A percentile compares a stretch with the other conserved stretches of the same genome.
Evolutionary conservation across 176 grass and related monocot genomes (phyloP).

Genomic region (Aegilops bicornis): DNA sequence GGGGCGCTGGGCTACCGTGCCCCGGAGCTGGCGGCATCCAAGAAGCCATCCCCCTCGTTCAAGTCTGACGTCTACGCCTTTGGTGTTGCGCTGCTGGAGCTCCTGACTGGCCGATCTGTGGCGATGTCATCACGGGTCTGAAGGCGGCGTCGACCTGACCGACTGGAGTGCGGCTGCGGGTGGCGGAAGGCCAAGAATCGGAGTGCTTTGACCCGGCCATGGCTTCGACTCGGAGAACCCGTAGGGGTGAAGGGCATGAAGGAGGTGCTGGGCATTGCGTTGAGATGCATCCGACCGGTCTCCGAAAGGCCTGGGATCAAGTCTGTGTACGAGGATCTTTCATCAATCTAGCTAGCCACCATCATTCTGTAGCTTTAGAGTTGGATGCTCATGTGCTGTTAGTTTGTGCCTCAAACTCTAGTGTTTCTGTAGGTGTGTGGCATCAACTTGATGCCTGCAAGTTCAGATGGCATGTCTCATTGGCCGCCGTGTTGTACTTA

Average conservation of each 20-base stretch:
- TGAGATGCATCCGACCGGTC: slow-evolving; percentile 85
- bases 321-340: slow-evolving; percentile 95
- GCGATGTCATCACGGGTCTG: slow-evolving; percentile 53
- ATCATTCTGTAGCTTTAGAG: slow-evolving; percentile 33
- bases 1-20: slow-evolving; percentile 88
- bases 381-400: slow-evolving; percentile 30
- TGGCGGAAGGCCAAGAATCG: slow-evolving; percentile 66
- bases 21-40: slow-evolving; percentile 74
- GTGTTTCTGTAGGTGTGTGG: slow-evolving; percentile 34
- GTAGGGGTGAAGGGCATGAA: slow-evolving; percentile 73
- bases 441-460: slow-evolving; percentile 66
- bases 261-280: slow-evolving; percentile 80
- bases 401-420: slow-evolving; percentile 37
- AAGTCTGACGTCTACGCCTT: slow-evolving; percentile 91
- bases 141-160: slow-evolving; percentile 66
- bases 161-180: slow-evolving; percentile 81
- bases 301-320: slow-evolving; percentile 92
- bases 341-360: slow-evolving; percentile 65
- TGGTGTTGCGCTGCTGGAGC: slow-evolving; percentile 80
- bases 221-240: slow-evolving; percentile 55
- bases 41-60: slow-evolving; percentile 87
- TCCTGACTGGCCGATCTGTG: slow-evolving; percentile 68
- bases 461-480: slow-evolving; percentile 35
- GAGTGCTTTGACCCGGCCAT: slow-evolving; percentile 78
- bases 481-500: background rate